Evolutionary conservation across 179 eudicot genomes (phyloP).

Genomic region (Silene coronaria): DNA sequence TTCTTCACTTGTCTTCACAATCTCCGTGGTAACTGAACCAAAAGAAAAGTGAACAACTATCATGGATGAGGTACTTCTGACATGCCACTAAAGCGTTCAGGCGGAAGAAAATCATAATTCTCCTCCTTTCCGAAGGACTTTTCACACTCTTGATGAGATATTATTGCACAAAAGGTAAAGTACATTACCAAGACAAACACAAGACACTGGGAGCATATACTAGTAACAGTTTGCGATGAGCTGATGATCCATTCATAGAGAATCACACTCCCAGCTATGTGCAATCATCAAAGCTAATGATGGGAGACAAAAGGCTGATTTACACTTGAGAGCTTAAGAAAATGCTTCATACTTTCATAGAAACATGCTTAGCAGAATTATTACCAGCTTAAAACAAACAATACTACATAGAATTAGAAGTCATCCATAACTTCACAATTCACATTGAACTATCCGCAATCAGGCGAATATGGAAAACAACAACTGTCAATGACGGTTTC

Average conservation of each 20-base stretch:
- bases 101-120: neutral
- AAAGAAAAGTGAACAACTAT: neutral
- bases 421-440: neutral
- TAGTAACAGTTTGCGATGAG: neutral
- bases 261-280: neutral
- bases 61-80: neutral
- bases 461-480: too few relatives aligned
- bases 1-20: constrained; percentile 26
- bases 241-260: too few relatives aligned
- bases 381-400: neutral
- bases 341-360: neutral
- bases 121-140: neutral
- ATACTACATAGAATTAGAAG: neutral
- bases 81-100: neutral
- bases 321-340: neutral
- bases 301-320: neutral
- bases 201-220: neutral
- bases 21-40: constrained; percentile 26
- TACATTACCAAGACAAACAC: neutral
- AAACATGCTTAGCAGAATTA: neutral
- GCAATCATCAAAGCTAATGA: neutral
- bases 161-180: too few relatives aligned
- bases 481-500: too few relatives aligned
- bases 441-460: too few relatives aligned
- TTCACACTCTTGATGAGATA: neutral